These are phyloP conservation scores for Globisporangium mamillatum DNA, from an alignment of 352 stramenopile genomes.

Conservation along the genomic window DNA sequence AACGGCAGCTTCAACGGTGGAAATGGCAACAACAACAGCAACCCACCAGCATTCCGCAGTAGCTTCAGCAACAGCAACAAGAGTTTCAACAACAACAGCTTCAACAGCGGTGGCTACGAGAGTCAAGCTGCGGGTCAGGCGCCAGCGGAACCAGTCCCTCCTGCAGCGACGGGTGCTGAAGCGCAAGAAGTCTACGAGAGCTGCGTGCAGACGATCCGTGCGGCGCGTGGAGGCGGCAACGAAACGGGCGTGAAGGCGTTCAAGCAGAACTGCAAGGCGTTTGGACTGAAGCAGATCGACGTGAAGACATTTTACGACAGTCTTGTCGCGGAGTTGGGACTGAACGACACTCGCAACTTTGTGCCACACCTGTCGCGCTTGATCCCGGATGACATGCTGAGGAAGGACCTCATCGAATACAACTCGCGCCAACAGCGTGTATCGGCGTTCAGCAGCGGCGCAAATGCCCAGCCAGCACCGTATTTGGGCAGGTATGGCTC, in stretches of 20 bases:
- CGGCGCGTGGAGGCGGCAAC: constrained; percentile 44
- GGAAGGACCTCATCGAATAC: constrained; percentile 51
- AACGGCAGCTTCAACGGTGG: constrained; percentile 6
- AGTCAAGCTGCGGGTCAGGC: constrained; percentile 16
- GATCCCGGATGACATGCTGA: constrained; percentile 47
- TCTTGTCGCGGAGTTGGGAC: constrained; percentile 46
- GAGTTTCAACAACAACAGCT: constrained; percentile 14
- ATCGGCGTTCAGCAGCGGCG: constrained; percentile 3
- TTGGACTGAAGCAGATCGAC: constrained; percentile 53
- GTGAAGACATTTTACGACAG: constrained; percentile 52
- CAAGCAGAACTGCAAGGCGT: constrained; percentile 61
- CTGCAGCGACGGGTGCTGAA: constrained; percentile 45
- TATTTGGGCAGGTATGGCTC: constrained; percentile 8
- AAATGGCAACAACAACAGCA: constrained; percentile 10
- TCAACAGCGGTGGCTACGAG: constrained; percentile 16
- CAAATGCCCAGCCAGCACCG: constrained; percentile 15
- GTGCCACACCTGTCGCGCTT: constrained; percentile 48
- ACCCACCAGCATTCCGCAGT: constrained; percentile 20
- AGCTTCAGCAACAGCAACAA: constrained; percentile 15
- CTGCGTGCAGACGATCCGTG: constrained; percentile 60
- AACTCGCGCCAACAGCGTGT: constrained; percentile 37
- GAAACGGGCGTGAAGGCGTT: constrained; percentile 56
- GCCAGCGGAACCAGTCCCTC: constrained; percentile 32
- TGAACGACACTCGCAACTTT: constrained; percentile 36
- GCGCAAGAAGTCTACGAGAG: constrained; percentile 52